Evolutionary conservation across 148 eudicot species (phyloP).

Genomic region (Rhododendron ovatum): DNA sequence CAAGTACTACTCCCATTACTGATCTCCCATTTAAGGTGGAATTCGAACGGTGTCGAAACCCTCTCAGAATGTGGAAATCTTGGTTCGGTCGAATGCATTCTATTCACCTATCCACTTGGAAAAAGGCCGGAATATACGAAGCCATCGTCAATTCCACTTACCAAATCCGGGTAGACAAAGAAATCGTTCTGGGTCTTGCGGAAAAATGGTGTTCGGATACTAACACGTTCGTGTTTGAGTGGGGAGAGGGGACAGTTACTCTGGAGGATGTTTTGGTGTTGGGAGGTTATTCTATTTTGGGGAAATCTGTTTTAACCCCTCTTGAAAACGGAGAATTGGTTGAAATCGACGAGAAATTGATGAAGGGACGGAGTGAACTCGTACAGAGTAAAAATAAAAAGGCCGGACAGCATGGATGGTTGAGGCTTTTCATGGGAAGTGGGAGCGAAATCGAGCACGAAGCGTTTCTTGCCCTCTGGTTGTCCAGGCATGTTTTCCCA

Average conservation of each 20-base stretch:
- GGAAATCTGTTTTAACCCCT: constrained; percentile 20
- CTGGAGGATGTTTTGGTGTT: background rate
- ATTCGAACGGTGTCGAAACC: background rate
- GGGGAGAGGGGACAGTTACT: background rate
- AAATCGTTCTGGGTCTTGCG: background rate
- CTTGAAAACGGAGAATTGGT: background rate
- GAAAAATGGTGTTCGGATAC: background rate
- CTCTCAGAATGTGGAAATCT: background rate
- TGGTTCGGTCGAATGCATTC: background rate
- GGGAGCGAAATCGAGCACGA: background rate
- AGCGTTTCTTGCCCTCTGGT: background rate
- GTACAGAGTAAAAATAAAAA: background rate
- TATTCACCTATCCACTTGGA: background rate
- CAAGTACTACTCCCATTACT: background rate
- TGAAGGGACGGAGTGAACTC: background rate
- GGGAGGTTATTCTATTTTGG: constrained; percentile 49
- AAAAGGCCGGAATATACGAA: background rate
- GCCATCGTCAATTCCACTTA: background rate
- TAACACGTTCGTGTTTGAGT: background rate
- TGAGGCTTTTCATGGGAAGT: constrained; percentile 18
- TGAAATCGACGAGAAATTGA: constrained; percentile 15
- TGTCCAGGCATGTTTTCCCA: background rate
- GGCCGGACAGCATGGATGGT: constrained; percentile 14
- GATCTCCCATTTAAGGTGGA: background rate
- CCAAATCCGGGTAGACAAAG: background rate